phyloP scores from a whole-genome alignment of 106 monocot genomes.

The Platanthera guangdongensis region DNA sequence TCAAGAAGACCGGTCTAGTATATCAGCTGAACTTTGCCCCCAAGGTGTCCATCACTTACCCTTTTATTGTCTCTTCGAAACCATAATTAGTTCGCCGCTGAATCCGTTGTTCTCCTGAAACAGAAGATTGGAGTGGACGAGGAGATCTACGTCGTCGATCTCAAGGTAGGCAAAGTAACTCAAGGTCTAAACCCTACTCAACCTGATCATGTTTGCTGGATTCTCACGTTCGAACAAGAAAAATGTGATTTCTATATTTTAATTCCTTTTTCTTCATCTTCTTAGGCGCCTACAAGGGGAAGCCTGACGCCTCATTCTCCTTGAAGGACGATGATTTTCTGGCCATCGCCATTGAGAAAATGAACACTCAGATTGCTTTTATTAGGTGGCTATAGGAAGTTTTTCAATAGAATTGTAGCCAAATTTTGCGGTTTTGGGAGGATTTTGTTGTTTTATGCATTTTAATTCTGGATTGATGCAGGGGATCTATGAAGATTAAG shows the following conservation, averaged over 20 bases:
- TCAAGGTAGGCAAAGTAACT: slow-evolving; percentile 82
- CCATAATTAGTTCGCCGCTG: neutral
- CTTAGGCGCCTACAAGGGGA: slow-evolving; percentile 74
- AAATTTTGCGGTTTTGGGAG: too few species aligned
- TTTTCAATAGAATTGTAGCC: too few species aligned
- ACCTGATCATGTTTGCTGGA: neutral
- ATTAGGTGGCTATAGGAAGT: too few species aligned
- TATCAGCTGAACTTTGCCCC: slow-evolving; percentile 80
- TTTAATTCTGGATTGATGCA: slow-evolving; percentile 22
- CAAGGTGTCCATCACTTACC: slow-evolving; percentile 6
- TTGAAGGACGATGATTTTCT: too few species aligned
- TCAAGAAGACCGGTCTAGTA: slow-evolving; percentile 66
- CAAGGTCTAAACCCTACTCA: slow-evolving; percentile 35
- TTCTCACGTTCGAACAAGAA: neutral
- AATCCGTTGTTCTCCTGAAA: neutral
- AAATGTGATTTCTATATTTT: neutral
- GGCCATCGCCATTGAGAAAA: too few species aligned
- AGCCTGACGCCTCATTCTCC: slow-evolving; percentile 92
- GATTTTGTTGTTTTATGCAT: too few species aligned
- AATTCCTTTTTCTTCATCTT: neutral
- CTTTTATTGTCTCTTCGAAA: neutral
- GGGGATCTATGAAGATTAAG: slow-evolving; percentile 89
- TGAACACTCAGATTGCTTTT: too few species aligned
- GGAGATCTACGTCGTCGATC: slow-evolving; percentile 90
- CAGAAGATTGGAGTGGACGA: slow-evolving; percentile 92